A percentile compares a stretch with the other conserved stretches of the same genome.
Evolutionary conservation across 1,284 basidiomycete genomes (phyloP).

Genomic region (Tranzscheliella williamsii): DNA sequence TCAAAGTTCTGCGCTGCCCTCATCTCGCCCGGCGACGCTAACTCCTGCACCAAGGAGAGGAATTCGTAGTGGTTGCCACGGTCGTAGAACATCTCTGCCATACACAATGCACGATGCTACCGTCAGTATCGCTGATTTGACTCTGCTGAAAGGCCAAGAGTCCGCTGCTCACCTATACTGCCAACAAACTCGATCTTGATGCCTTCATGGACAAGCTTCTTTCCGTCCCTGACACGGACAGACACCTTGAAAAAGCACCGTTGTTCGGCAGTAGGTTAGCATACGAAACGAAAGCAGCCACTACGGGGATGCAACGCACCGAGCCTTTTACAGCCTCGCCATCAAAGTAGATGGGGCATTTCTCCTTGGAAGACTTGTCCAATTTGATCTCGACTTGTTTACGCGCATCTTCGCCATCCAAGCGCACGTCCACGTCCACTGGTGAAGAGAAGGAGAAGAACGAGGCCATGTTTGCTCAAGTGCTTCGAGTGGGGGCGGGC

Average conservation of each 20-base stretch:
- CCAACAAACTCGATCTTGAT: conserved; percentile 98
- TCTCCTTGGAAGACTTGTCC: conserved; percentile 78
- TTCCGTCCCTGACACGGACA: conserved; percentile 88
- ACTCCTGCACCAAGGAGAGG: conserved; percentile 88
- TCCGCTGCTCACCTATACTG: conserved; percentile 79
- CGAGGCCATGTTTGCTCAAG: conserved; percentile 69
- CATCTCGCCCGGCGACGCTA: conserved; percentile 91
- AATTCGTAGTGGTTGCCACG: conserved; percentile 98
- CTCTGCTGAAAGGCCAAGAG: too few species aligned
- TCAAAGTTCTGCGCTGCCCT: conserved; percentile 91
- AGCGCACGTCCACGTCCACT: conserved; percentile 85
- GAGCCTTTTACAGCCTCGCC: conserved; percentile 85
- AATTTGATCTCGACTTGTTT: conserved; percentile 69
- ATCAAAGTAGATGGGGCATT: conserved; percentile 92
- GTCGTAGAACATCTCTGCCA: conserved; percentile 88
- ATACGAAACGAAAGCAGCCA: too few species aligned
- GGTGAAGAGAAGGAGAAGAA: conserved; percentile 86
- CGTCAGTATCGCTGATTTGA: too few species aligned
- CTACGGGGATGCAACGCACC: too few species aligned
- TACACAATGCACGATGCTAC: background rate
- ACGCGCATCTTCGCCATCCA: conserved; percentile 78
- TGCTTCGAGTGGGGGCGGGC: too few species aligned
- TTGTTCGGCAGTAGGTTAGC: too few species aligned
- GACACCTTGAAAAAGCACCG: conserved; percentile 79
- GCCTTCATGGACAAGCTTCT: conserved; percentile 91